Evolutionary conservation across 164 flowering plant species (phyloP), one percentile per base, ranked within the genome.

Genomic region (Tetrastigma voinierianum): DNA sequence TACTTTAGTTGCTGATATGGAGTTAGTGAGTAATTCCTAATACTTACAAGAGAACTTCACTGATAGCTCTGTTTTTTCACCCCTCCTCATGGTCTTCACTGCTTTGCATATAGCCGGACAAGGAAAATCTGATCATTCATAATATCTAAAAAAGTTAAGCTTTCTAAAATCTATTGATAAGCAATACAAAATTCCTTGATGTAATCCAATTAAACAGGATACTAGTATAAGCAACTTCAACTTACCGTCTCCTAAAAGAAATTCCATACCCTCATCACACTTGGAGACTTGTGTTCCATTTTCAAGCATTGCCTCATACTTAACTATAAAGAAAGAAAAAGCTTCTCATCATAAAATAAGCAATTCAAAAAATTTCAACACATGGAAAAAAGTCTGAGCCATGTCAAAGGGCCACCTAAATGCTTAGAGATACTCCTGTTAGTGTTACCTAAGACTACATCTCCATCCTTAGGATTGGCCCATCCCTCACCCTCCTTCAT

Each of bases 61-160:
- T 9, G 77, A 66, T 23, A 87, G 61, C 66, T 80, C 81, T 23
- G 82, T 84, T 58, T 76, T 83, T 71, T 85, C 92, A 12, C 84
- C 84, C 73, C 66, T 85, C 69, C 85, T 79, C 92, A 87, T 87
- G 47, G 89, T 85, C 66, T 77, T 85, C 54, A 82, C 83, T 25
- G 87, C 86, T 65, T 61, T 79, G 70, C 80, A 64, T 19, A 87
- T 73, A 20, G 89, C 89, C 67, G 88, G 84, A 66, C 84, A 83
- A 10, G 79, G 57, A 68, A 67, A 61, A 57, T 78, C 87, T 85
- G 70, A 51, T 57, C 19, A 7, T 19, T 8, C 6, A 43, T 17
- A 59, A 59, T 2, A 2, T 11, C 56, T n/a, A 49, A 49, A n/a
- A 14, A 49, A 3, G 19, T 19, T 17, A 53, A 8, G 4, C 23